Percentiles rank a stretch among this genome's conserved stretches.
Conservation (phyloP, 2,329 filamentous ascomycete species). For the Penicillium sp. region DNA sequence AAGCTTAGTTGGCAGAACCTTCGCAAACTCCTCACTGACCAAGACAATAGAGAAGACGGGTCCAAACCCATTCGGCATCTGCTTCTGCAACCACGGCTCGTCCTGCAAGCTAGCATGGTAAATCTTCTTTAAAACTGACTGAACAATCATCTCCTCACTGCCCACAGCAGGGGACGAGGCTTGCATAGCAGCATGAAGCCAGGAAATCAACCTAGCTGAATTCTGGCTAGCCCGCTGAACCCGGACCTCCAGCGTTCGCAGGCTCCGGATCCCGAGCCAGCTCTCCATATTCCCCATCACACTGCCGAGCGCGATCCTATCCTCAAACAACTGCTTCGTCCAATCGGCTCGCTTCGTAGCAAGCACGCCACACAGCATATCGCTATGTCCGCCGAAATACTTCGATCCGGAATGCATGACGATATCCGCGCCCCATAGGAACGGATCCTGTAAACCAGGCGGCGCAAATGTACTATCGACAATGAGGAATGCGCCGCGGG, state of each 20-base stretch:
- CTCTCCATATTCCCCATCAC: slow-evolving; percentile 86
- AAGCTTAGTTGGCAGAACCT: slow-evolving; percentile 70
- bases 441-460: slow-evolving; percentile 83
- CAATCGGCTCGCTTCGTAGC: slow-evolving; percentile 56
- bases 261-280: slow-evolving; percentile 81
- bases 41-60: slow-evolving; percentile 78
- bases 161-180: not conserved
- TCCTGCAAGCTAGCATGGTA: slow-evolving; percentile 75
- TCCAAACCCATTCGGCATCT: slow-evolving; percentile 89
- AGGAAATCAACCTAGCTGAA: slow-evolving; percentile 65
- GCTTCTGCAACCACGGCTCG: slow-evolving; percentile 67
- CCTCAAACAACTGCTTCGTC: slow-evolving; percentile 57
- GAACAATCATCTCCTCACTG: slow-evolving; percentile 44
- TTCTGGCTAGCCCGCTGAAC: slow-evolving; percentile 71
- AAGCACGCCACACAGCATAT: slow-evolving; percentile 83
- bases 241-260: slow-evolving; percentile 78
- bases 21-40: slow-evolving; percentile 59
- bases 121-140: slow-evolving; percentile 59
- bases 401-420: slow-evolving; percentile 94
- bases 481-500: slow-evolving; percentile 66
- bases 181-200: slow-evolving; percentile 52
- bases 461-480: slow-evolving; percentile 91
- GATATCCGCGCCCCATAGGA: slow-evolving; percentile 72
- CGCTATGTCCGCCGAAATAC: slow-evolving; percentile 90
- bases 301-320: slow-evolving; percentile 70